These are phyloP conservation scores for Auricularia auricula-judae DNA, from an alignment of 768 basidiomycete genomes.

Conservation along the genomic window DNA sequence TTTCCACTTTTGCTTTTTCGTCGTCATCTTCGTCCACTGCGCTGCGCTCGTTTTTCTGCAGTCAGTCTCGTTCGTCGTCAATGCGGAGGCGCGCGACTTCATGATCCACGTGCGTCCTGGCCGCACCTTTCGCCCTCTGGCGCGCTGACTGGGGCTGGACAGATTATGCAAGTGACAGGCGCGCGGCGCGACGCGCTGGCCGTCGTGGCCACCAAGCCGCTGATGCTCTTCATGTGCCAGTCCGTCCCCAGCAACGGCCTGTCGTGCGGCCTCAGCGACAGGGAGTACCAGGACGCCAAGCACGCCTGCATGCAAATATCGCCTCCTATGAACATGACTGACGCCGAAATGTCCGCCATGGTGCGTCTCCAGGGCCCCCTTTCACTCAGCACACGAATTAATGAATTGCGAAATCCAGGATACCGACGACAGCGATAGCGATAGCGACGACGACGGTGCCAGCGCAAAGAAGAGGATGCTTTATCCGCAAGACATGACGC, in stretches of 20 bases:
- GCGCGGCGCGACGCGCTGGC: background rate
- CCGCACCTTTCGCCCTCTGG: background rate
- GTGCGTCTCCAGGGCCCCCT: too few relatives aligned
- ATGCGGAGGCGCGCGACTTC: constrained; percentile 21
- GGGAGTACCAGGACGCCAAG: background rate
- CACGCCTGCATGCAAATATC: too few relatives aligned
- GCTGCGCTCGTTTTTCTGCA: constrained; percentile 32
- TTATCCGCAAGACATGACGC: background rate
- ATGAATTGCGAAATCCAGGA: too few relatives aligned
- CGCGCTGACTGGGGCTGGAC: background rate
- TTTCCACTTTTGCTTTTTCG: constrained; percentile 37
- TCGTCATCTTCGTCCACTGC: constrained; percentile 32
- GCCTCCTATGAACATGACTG: too few relatives aligned
- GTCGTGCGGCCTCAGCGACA: background rate
- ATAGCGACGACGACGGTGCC: too few relatives aligned
- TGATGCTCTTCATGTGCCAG: background rate
- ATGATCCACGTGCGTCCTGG: constrained; percentile 23
- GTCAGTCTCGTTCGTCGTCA: constrained; percentile 26
- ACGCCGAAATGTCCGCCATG: too few relatives aligned
- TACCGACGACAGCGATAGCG: too few relatives aligned
- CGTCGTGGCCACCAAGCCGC: background rate
- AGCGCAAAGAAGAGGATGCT: background rate
- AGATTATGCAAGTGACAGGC: background rate
- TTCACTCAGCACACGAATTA: too few relatives aligned
- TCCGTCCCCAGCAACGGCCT: background rate